Evolutionary conservation across 805 yeast genomes (phyloP).

Genomic region (Yarrowia hollandica): DNA sequence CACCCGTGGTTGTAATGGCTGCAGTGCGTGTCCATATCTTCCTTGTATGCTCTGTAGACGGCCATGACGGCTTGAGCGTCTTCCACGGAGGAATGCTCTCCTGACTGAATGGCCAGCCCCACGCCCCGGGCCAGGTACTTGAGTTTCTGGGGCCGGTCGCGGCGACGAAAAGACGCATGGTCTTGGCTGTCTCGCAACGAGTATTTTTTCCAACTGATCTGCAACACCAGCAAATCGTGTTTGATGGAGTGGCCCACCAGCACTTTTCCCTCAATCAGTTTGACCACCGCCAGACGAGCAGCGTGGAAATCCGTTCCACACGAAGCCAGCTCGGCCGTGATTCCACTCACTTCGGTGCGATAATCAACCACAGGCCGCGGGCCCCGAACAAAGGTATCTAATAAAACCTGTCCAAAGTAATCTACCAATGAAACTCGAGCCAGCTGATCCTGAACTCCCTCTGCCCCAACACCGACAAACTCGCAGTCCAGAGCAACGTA

Average conservation of each 20-base stretch:
- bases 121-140: constrained; percentile 68
- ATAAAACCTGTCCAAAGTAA: constrained; percentile 66
- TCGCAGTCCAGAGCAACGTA: constrained; percentile 89
- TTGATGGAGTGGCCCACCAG: constrained; percentile 84
- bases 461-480: constrained; percentile 85
- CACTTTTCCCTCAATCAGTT: constrained; percentile 49
- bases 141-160: constrained; percentile 11
- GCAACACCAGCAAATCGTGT: constrained; percentile 71
- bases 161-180: constrained; percentile 50
- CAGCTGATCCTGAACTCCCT: constrained; percentile 65
- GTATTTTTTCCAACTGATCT: constrained; percentile 64
- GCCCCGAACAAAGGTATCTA: constrained; percentile 77
- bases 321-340: constrained; percentile 66
- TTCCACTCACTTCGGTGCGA: constrained; percentile 92
- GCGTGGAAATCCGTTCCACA: constrained; percentile 64
- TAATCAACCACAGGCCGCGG: constrained; percentile 76
- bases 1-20: neutral
- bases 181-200: constrained; percentile 73
- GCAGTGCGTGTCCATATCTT: constrained; percentile 30
- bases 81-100: constrained; percentile 83
- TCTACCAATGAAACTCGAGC: constrained; percentile 89
- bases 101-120: constrained; percentile 70
- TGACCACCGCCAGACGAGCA: constrained; percentile 60
- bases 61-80: constrained; percentile 89
- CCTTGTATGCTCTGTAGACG: constrained; percentile 60